Base-by-base conservation (phyloP, 352 stramenopile genomes). In the Elongisporangium undulatum region DNA sequence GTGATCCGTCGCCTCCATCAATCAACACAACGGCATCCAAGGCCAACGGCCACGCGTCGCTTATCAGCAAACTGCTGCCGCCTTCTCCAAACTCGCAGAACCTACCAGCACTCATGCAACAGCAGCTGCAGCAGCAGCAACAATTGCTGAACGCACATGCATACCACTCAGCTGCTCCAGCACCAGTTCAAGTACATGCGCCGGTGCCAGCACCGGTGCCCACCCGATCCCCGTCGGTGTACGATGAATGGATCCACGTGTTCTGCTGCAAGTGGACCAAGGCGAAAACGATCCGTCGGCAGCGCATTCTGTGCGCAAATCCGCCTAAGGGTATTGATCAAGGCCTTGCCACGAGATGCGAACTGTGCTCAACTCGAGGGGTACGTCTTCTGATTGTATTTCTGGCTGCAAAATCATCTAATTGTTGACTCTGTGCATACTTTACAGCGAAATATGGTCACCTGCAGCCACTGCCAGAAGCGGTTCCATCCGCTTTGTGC, bases 241-340 rank as follows among this genome's bases (percentile, higher is more conserved):
- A 63, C 26, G 77, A 64, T 55, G 79, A 71, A 62, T 94, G 85
- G 85, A 82, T 92, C 16, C 85, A 94, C 53, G 75, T 89, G 8
- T 83, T 91, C 21, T 94, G 85, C 57, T 65, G 75, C 53, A 91
- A 91, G 56, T 90, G 83, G 80, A 73, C 77, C 17, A 94, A 89
- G 56, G 55, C 68, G 8, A 90, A 84, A 56, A 79, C 77, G 4
- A 61, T 86, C n/a, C 87, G 85, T 58, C 71, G 71, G 15, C 69
- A 89, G 61, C 75, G 86, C 26, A 79, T 92, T 58, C 56, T 89
- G 23, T 89, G 75, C 55, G 68, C 81, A 16, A 72, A 83, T 48
- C 23, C 56, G 16, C 74, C 75, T 16, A 54, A 41, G 2, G 8
- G 74, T 15, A 70, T 59, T 39, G 23, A 51, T 5, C 66, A 81